Base-by-base conservation (phyloP, 768 basidiomycete species). In the Lactarius pseudohatsudake region DNA sequence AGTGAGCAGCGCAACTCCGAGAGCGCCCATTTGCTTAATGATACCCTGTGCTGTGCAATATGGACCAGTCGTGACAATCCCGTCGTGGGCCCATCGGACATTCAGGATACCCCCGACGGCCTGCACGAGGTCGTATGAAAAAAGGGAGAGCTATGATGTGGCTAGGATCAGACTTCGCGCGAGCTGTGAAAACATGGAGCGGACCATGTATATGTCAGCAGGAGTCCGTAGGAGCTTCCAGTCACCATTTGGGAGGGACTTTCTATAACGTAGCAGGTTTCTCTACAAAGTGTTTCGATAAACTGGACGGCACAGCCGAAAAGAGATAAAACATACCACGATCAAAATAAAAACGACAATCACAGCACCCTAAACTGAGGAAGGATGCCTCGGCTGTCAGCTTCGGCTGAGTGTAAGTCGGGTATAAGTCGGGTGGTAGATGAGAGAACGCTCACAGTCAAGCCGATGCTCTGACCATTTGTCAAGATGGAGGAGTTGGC, bases 191-290 rank as follows among this genome's bases (percentile, higher is more conserved):
- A n/a, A 26, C 8, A 13, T 32, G 0, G 40, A 20, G 57, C 72
- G 59, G 41, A 79, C 81, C 76, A 82, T 79, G 59, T 81, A 77
- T 16, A 79, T 69, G 67, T 82, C 80, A 59, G 78, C 73, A 4
- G 80, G 80, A 41, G 74, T 72, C 62, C 73, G 74, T n/a, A 81
- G 72, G 9, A 79, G 68, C 26, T 41, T 55, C 69, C 69, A 68
- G 18, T 57, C 53, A 16, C 57, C 67, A 6, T 38, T 9, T 15
- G 63, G 59, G 2, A 59, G 40, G 3, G 3, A 15, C 43, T 6
- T 69, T 28, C 30, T 45, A 43, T 61, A 50, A 18, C 9, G 60
- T 3, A 38, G 22, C 8, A 57, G 4, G 22, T 66, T 66, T 10
- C 54, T 38, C 65, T 66, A 11, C n/a, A 36, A 2, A 28, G 10